Base-by-base conservation (phyloP, 179 eudicot species). In the Corrigiola litoralis region DNA sequence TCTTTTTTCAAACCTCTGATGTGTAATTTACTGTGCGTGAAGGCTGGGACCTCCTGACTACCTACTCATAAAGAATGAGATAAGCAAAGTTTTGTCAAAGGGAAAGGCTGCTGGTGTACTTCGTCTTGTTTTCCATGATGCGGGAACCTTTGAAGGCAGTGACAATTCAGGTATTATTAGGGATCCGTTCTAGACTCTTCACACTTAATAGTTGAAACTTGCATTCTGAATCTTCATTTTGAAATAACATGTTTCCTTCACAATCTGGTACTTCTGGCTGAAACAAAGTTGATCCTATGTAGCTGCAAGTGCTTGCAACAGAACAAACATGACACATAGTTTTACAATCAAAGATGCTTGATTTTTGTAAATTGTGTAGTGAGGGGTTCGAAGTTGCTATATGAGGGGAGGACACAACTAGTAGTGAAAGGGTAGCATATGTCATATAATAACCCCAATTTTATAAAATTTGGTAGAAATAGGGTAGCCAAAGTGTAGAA, bases 51-150 rank as follows among this genome's bases (percentile, higher is more conserved):
- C 53, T 73, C 66, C 85, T 52, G 83, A 74, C 40, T 63, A 55
- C 67, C 61, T 60, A 64, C 69, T 81, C 8, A 27, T 90, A 48
- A 81, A 72, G 75, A 87, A 83, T 70, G 94, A 84, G 85, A 73
- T 90, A 37, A 65, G 75, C 79, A 90, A 90, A 74, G 88, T 83
- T 21, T 68, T 94, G 74, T 69, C 97, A 41, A 90, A 87, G 73
- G 77, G 76, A 64, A 90, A 90, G 83, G 99, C 99, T 74, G 83
- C 99, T 66, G 95, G 99, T 77, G 72, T 90, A 34, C 97, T 94
- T 70, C 99, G 95, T 53, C 81, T 94, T 47, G 97, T 83, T 76
- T 94, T 94, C 80, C 99, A 94, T 80, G 99, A 94, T 78, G 97
- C 97, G 9, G 99, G 97, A 70, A 94, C 99, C 55, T 94, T 83